A percentile compares a stretch with the other conserved stretches of the same genome.
These are phyloP conservation scores for Penicillium capsulatum DNA, from an alignment of 2,329 filamentous ascomycete species.

Conservation along the genomic window DNA sequence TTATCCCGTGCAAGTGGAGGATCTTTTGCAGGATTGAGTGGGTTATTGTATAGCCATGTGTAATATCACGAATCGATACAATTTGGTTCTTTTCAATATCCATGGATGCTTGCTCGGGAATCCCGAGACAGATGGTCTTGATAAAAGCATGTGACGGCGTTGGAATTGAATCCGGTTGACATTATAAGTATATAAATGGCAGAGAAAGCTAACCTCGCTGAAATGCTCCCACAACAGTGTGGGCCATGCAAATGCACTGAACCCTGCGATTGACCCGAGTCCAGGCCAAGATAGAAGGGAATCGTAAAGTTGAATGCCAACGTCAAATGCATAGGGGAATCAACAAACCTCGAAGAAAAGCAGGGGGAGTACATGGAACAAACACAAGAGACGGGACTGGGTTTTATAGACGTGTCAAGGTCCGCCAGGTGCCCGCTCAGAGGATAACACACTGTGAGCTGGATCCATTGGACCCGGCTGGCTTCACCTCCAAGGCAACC, in stretches of 20 bases:
- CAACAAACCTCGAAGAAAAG: slow-evolving; percentile 10
- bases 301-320: slow-evolving; percentile 10
- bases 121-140: too few relatives aligned
- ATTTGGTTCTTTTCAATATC: too few relatives aligned
- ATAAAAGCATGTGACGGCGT: too few relatives aligned
- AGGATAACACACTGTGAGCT: slow-evolving; percentile 35
- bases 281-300: slow-evolving; percentile 10
- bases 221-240: slow-evolving; percentile 16
- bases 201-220: slow-evolving; percentile 20
- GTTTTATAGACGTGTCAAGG: too few relatives aligned
- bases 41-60: too few relatives aligned
- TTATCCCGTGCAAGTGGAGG: slow-evolving; percentile 36
- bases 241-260: slow-evolving; percentile 12
- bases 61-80: too few relatives aligned
- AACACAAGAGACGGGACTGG: too few relatives aligned
- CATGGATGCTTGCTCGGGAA: too few relatives aligned
- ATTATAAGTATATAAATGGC: slow-evolving; percentile 10
- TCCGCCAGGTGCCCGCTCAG: slow-evolving; percentile 21
- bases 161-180: slow-evolving; percentile 4
- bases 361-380: slow-evolving; percentile 1
- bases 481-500: slow-evolving; percentile 66
- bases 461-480: slow-evolving; percentile 33
- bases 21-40: slow-evolving; percentile 18
- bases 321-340: slow-evolving; percentile 22
- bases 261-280: slow-evolving; percentile 1